Evolutionary conservation across 371 early-diverging fungal species (phyloP).

Genomic region (Rhizopus sp.): DNA sequence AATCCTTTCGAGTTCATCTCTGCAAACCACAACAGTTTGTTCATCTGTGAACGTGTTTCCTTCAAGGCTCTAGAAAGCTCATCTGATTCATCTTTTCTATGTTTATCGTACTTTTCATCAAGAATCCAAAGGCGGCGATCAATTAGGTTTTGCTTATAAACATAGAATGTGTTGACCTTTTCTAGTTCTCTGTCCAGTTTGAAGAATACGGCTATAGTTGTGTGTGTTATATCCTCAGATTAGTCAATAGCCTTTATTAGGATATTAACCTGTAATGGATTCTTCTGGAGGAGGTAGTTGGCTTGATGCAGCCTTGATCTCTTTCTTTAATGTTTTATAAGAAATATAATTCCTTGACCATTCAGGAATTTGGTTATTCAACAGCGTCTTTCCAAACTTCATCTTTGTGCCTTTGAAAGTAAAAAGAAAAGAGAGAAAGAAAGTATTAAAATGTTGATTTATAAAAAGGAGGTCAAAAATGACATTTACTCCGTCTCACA

Average conservation of each 20-base stretch:
- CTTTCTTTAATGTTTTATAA: slow-evolving; percentile 68
- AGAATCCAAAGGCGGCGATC: slow-evolving; percentile 67
- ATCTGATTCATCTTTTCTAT: slow-evolving; percentile 38
- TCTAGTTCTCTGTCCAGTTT: slow-evolving; percentile 69
- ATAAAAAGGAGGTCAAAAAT: slow-evolving; percentile 4
- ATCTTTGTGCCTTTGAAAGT: slow-evolving; percentile 27
- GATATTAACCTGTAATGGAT: slow-evolving; percentile 39
- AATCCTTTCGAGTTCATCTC: slow-evolving; percentile 70
- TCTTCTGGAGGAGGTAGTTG: slow-evolving; percentile 40
- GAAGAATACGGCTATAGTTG: slow-evolving; percentile 58
- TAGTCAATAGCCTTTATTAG: background rate
- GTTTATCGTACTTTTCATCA: slow-evolving; percentile 54
- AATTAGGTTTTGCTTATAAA: slow-evolving; percentile 59
- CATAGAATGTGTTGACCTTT: slow-evolving; percentile 67
- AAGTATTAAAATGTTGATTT: background rate
- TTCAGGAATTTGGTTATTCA: slow-evolving; percentile 67
- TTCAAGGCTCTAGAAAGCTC: slow-evolving; percentile 60
- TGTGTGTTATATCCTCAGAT: background rate
- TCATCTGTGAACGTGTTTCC: slow-evolving; percentile 62
- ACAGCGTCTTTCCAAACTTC: slow-evolving; percentile 75
- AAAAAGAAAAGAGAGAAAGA: slow-evolving; percentile 17
- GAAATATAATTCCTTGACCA: slow-evolving; percentile 69
- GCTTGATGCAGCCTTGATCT: slow-evolving; percentile 59
- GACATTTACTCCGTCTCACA: slow-evolving; percentile 6
- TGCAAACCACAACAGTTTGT: slow-evolving; percentile 63